These are phyloP conservation scores for Fagus sylvatica DNA, from an alignment of 306 rosid genomes.

Conservation along the genomic window DNA sequence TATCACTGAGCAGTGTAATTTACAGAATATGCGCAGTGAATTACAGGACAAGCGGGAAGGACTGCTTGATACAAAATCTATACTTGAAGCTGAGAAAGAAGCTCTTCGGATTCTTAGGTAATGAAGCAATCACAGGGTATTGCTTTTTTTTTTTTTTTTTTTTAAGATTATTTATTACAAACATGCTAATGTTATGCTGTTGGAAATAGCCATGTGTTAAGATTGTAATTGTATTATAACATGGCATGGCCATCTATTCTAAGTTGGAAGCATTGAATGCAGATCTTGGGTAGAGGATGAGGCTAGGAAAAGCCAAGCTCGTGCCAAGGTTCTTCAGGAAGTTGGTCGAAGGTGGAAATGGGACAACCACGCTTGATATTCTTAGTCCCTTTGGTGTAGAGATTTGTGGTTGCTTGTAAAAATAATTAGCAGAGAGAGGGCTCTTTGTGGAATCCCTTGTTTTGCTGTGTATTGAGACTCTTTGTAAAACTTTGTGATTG, in stretches of 20 bases:
- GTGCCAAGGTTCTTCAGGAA: slow-evolving; percentile 88
- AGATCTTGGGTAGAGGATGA: slow-evolving; percentile 99
- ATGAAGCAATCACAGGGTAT: neutral
- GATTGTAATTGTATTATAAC: slow-evolving; percentile 9
- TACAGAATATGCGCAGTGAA: slow-evolving; percentile 51
- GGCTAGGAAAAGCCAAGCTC: slow-evolving; percentile 78
- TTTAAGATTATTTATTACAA: neutral
- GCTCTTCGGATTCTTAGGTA: slow-evolving; percentile 89
- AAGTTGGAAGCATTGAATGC: slow-evolving; percentile 38
- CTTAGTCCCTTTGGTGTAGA: slow-evolving; percentile 17
- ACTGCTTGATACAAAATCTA: slow-evolving; percentile 66
- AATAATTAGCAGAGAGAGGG: slow-evolving; percentile 20
- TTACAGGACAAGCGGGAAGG: slow-evolving; percentile 59
- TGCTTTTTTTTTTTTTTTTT: neutral
- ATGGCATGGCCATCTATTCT: slow-evolving; percentile 13
- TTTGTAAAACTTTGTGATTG: slow-evolving; percentile 15
- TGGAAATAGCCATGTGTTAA: neutral
- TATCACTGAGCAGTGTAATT: slow-evolving; percentile 56
- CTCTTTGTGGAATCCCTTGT: slow-evolving; percentile 1
- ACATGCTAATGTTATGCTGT: neutral
- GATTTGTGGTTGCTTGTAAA: slow-evolving; percentile 11
- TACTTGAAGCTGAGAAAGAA: slow-evolving; percentile 90
- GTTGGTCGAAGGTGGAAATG: slow-evolving; percentile 94
- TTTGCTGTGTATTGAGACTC: slow-evolving; percentile 13
- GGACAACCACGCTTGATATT: slow-evolving; percentile 54